Conservation (phyloP, 192 early-diverging fungal genomes). For the Mortierella hygrophila region DNA sequence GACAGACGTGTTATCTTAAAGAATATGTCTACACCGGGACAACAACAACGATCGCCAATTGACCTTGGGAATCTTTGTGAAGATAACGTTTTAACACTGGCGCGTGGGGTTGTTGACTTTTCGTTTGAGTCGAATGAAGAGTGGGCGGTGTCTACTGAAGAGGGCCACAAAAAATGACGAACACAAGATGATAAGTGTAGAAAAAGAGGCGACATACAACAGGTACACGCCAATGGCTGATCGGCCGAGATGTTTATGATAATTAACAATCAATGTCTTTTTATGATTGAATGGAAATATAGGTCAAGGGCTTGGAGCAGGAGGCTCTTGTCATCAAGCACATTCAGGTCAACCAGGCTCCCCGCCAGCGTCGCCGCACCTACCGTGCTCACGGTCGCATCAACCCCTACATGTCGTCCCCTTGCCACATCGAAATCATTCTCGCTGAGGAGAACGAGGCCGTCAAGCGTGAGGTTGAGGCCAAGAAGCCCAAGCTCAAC, state of each 20-base stretch:
- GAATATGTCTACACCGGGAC: no score
- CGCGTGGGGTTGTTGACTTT: no score
- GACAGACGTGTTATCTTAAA: no score
- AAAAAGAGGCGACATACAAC: no score
- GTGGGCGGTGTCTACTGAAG: no score
- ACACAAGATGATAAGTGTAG: no score
- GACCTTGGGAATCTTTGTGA: no score
- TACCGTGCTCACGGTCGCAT: constrained; percentile 96
- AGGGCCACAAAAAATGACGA: no score
- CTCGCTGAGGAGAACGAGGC: constrained; percentile 90
- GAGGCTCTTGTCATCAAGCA: constrained; percentile 85
- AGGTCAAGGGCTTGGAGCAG: constrained; percentile 59
- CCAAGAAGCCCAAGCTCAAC: constrained; percentile 67
- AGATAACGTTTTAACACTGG: no score
- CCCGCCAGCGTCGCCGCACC: constrained; percentile 96
- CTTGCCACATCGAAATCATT: constrained; percentile 97
- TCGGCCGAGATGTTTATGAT: not conserved
- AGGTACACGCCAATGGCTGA: no score
- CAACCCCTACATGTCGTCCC: constrained; percentile 93
- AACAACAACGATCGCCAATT: no score
- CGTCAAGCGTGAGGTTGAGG: constrained; percentile 80
- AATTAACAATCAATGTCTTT: not conserved
- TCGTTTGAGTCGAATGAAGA: no score
- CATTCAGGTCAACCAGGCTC: constrained; percentile 98
- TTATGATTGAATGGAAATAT: not conserved